Evolutionary conservation across 176 grass and related monocot genomes (phyloP), one percentile per base, ranked within the genome.

Genomic region (Oryza officinalis): DNA sequence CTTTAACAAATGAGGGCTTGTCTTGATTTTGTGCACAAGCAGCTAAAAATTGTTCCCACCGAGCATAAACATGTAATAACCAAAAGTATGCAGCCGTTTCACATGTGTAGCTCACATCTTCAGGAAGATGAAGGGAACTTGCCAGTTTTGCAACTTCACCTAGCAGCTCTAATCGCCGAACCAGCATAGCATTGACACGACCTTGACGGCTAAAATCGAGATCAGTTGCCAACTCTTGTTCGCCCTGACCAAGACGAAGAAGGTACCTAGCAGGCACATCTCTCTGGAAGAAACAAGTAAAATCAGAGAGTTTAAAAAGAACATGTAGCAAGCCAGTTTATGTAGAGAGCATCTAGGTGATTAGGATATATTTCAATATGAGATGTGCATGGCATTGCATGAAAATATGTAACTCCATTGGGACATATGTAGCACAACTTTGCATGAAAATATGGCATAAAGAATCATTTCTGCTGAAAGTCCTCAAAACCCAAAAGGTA

Each of bases 121-220:
- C 92, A 18, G 93, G 93, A 68, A 98, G 93, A 52, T 75, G 83
- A 75, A 98, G 91, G 44, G 96, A 95, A 63, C 81, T 90, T 40
- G 93, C 93, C 73, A 98, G 54, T 74, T 94, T 91, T 86, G 94
- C 90, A 69, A 98, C 96, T 86, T 98, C 96, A 80, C 86, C 67
- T n/a, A 95, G 85, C 33, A 96, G 91, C 64, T 96, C 96, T 63
- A 98, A 68, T 68, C 96, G 87, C 6, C 91, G 87, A 30, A 96
- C 93, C 26, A 98, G 96, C 96, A 98, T 98, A 67, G 93, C 91
- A 78, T 98, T 98, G 14, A 94, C 96, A 87, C 91, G 96, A 26
- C 96, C 96, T 86, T 98, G 96, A 85, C 91, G 96, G 63, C 96
- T 98, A 75, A 98, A 98, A 77, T 98, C 96, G n/a, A 98, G 93